Base-by-base conservation (phyloP, 2,329 filamentous ascomycete species). In the Hymenoscyphus occultus region DNA sequence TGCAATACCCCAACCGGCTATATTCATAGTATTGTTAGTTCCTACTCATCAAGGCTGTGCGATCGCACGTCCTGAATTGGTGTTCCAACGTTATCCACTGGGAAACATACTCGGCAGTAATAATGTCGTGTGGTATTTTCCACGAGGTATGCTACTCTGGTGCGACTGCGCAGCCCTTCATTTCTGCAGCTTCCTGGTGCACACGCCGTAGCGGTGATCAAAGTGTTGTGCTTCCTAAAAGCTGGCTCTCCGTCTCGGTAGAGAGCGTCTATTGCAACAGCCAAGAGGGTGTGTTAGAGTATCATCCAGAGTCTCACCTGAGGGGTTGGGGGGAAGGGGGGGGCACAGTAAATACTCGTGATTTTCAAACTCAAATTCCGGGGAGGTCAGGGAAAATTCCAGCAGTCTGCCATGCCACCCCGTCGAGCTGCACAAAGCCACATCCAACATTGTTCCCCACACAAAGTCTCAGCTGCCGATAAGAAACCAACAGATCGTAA, bases 351-450 rank as follows among this genome's bases (percentile, higher is more conserved):
- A 22, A 51, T 3, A 51, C 45, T 19, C 45, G 45, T 51, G 35
- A 51, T 51, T 22, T 19, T 51, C 45, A n/a, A 28, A 22, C 19
- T 22, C 45, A 16, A 48, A n/a, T 48, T n/a, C 42, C 42, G 42
- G n/a, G 35, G 56, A 58, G 19, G 56, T 39, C 32, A 39, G 3
- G 16, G 32, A 14, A 39, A 22, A 39, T 39, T 31, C 6, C 19
- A 58, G 56, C 31, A 31, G 19, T 16, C 6, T 61, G 42, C 59
- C 16, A 61, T 61, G 59, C 59, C 59, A 61, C 59, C 42, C 42
- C 59, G 28, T 42, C 31, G 16, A 51, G 40, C 45, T 51, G 45
- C 45, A 51, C 42, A 61, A 51, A 32, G 42, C 40, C 40, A n/a
- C 40, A 32, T 28, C 39, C 59, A 32, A 39, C 45, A 32, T 35